A percentile compares a stretch with the other conserved stretches of the same genome.
phyloP scores from a whole-genome alignment of 2,329 filamentous ascomycete genomes.

The Xylaria sp. region DNA sequence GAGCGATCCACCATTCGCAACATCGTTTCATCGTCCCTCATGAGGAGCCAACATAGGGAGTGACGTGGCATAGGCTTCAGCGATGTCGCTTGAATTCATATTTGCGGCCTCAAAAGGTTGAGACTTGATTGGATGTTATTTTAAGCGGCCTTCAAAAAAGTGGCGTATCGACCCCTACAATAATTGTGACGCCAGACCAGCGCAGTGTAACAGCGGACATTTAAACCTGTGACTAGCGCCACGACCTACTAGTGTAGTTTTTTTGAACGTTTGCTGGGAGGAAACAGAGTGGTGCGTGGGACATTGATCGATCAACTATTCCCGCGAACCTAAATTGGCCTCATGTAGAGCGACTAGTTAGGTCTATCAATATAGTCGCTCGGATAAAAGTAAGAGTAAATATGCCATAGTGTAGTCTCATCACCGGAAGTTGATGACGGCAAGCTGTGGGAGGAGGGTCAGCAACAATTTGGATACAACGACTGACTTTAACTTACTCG shows the following conservation, averaged over 20 bases:
- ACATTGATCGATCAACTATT: slow-evolving; percentile 11
- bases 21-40: slow-evolving; percentile 39
- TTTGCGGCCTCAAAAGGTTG: background rate
- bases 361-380: background rate
- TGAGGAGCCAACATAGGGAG: slow-evolving; percentile 19
- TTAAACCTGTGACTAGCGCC: slow-evolving; percentile 3
- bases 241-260: slow-evolving; percentile 5
- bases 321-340: slow-evolving; percentile 3
- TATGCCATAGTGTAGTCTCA: slow-evolving; percentile 35
- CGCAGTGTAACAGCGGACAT: background rate
- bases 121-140: slow-evolving; percentile 4
- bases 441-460: slow-evolving; percentile 53
- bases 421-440: slow-evolving; percentile 63
- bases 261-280: slow-evolving; percentile 10
- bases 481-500: slow-evolving; percentile 60
- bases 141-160: slow-evolving; percentile 1
- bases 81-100: slow-evolving; percentile 12
- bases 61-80: slow-evolving; percentile 5
- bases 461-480: slow-evolving; percentile 25
- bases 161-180: background rate
- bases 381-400: slow-evolving; percentile 8
- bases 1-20: slow-evolving; percentile 30
- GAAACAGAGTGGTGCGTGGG: background rate
- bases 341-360: background rate
- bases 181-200: background rate